Evolutionary conservation across 805 yeast genomes (phyloP), one percentile per base, ranked within the genome.

Genomic region (Sungouiozyma intestinalis): DNA sequence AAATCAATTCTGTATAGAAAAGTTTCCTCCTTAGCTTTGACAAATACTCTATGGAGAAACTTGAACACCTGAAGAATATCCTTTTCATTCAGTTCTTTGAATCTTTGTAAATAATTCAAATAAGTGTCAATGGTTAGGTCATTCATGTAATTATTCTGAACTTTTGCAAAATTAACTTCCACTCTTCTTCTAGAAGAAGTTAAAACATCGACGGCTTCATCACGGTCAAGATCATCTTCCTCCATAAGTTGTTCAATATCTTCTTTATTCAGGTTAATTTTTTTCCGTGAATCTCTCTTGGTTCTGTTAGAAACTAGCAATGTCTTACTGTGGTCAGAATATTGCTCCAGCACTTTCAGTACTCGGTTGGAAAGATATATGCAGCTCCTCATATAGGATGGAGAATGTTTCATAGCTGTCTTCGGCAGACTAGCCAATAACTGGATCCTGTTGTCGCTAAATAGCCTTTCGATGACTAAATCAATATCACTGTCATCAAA

Each of bases 1-100:
- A 92, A 77, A 56, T 88, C 96, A 29, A 92, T 55, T 40, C 95
- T 66, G 51, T 71, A 79, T 29, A 84, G 58, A 29, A 74, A 62
- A 0, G 78, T 66, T 35, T 78, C 76, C 40, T 69, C 71, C 44
- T 82, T 80, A 34, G 76, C 71, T 38, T 76, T 69, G 38, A 81
- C 78, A 49, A 86, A 77, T 1, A 85, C 61, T 24, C 84, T 67
- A 54, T 84, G 85, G 53, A 87, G 77, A 54, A 75, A 90, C 1
- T 81, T 67, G 7, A 92, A 55, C 9, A 81, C 78, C 38, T 72
- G 69, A 49, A 77, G 79, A 36, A 90, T 63, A 39, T 78, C 79
- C 11, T 64, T 68, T 41, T 76, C 76, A 1, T 71, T 60, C 31
- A 88, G 60, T 44, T 85, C 94, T 40, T 65, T 67, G 55, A 70